Evolutionary conservation across 257 asterid genomes (phyloP), one percentile per base, ranked within the genome.

Genomic region (Cordia subcordata): DNA sequence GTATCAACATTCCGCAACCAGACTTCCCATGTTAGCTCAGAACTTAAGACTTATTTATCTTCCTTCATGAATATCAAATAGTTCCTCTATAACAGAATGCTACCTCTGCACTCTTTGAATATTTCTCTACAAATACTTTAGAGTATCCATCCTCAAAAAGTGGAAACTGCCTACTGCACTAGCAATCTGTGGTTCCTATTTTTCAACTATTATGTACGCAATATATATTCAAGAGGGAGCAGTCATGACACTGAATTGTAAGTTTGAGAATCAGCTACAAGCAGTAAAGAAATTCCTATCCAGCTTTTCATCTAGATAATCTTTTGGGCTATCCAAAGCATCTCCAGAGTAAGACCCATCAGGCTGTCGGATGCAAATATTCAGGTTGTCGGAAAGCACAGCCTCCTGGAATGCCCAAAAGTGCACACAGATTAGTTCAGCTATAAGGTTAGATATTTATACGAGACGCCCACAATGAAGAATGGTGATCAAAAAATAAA

Each of bases 291-390:
- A 60, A 64, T 45, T 47, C 46, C 44, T 27, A 27, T 27, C 35
- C 35, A 1, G 35, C 35, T 27, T 27, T 27, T 27, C 64, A 72
- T 72, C 82, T 15, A 60, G 65, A 63, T 44, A 65, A 9, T 85
- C 80, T 49, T 55, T 79, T 38, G 96, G 93, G 80, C 94, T 85
- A 63, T 87, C 94, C 58, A 90, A 81, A 65, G 95, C 79, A 70
- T 90, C 97, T 57, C 96, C 96, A 8, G 56, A 54, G 47, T 87
- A 90, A 16, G 95, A 79, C 38, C 97, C 96, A 69, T 90, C 97
- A 17, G 90, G 89, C 66, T 77, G 94, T 38, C 95, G 81, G 68
- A 90, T 78, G 49, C 87, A 85, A 38, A 90, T 75, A 52, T 90
- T 90, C 81, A 90, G 79, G 70, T 90, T 85, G 79, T 80, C 77